Evolutionary conservation across 805 yeast species (phyloP), one percentile per base, ranked within the genome.

Genomic region (Cyberlindnera subsufficiens): DNA sequence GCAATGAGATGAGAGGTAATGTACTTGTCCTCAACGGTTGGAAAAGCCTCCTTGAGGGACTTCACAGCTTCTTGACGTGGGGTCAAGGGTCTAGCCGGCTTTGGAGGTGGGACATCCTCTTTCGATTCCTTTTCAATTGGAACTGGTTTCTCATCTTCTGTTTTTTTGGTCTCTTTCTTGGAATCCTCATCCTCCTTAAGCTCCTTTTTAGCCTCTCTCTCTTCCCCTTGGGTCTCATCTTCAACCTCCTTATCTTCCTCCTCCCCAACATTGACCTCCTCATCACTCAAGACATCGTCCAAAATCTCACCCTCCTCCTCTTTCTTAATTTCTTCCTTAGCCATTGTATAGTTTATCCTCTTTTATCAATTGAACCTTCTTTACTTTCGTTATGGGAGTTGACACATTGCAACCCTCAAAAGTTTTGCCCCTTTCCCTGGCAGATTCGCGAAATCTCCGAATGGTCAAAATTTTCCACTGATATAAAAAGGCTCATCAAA

Each of bases 1-100:
- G 98, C 98, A 59, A 93, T 86, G 43, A 90, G 68, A 1, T 87
- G 82, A 25, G 95, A 89, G 42, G 80, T 78, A 48, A 87, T 71
- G 53, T 80, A 76, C 47, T 79, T 76, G 27, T 75, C 84, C 34
- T 88, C 96, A 19, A 80, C 64, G 15, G 69, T 66, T 1, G 99
- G 98, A 61, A 91, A 91, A 0, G 97, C 97, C 18, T 87, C 96
- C 53, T 73, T 71, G 49, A 91, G 70, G 34, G 86, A 82, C 39
- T 73, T 67, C 47, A 72, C 66, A 30, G 81, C 72, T 52, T 71
- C 68, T 25, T 75, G 66, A 32, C 70, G 66, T 18, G 87, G 84
- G 5, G 85, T 74, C 25, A 72, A 61, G 7, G 93, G 93, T 52
- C 91, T 72, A 22, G 67, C 58, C 14, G 83, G 83, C 46, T 58